phyloP scores from a whole-genome alignment of 176 grass and related monocot genomes.

The Zizania latifolia region DNA sequence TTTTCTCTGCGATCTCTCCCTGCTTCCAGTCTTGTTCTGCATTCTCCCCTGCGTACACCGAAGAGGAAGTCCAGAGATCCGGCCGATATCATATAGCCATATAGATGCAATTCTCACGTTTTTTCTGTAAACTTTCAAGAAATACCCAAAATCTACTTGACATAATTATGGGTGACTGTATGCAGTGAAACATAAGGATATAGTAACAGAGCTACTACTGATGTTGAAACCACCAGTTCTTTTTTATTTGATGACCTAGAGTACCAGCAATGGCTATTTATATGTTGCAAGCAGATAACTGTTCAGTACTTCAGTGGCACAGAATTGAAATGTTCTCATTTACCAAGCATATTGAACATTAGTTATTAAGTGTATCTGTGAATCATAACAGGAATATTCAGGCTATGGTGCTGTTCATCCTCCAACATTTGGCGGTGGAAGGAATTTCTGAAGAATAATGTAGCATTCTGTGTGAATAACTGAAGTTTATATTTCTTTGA shows the following conservation, averaged over 20 bases:
- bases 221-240: neutral
- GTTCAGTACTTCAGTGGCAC: neutral
- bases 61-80: no score
- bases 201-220: neutral
- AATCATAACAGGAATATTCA: constrained; percentile 37
- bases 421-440: constrained; percentile 33
- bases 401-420: constrained; percentile 29
- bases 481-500: constrained; percentile 10
- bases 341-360: neutral
- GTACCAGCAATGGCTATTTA: neutral
- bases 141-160: neutral
- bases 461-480: constrained; percentile 29
- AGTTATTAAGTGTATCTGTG: neutral
- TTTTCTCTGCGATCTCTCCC: no score
- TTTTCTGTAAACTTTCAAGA: neutral
- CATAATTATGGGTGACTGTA: neutral
- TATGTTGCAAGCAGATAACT: neutral
- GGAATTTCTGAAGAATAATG: constrained; percentile 40
- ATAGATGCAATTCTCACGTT: neutral
- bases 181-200: neutral
- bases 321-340: neutral
- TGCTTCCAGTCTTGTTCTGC: no score
- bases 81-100: no score
- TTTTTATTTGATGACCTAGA: neutral
- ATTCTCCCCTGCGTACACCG: no score